These are phyloP conservation scores for Coemansia sp. DNA, from an alignment of 192 early-diverging fungal genomes.

Conservation along the genomic window DNA sequence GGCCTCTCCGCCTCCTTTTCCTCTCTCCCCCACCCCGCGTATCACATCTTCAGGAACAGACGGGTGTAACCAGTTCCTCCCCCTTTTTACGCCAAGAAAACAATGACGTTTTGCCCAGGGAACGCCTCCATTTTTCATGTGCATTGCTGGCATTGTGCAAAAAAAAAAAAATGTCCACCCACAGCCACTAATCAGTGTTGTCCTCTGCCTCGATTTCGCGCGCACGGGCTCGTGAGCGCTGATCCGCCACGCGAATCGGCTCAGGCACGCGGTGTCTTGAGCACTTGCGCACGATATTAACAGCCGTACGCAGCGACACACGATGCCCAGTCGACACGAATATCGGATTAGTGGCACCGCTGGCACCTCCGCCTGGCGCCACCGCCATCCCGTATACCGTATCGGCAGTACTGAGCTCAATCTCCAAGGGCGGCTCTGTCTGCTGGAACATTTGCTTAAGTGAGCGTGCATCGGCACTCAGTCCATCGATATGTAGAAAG, in stretches of 20 bases:
- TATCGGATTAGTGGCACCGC: conserved; percentile 68
- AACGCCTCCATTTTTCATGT: not conserved
- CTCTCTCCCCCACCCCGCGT: not conserved
- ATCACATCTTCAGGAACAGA: not conserved
- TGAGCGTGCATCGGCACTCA: conserved; percentile 49
- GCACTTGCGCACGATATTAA: conserved; percentile 66
- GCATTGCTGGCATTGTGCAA: not conserved
- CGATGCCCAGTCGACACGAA: conserved; percentile 88
- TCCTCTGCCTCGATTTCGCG: conserved; percentile 23
- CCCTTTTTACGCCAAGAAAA: not conserved
- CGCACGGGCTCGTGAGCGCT: conserved; percentile 26
- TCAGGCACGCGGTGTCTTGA: conserved; percentile 79
- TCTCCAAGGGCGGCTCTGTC: conserved; percentile 35
- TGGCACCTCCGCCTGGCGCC: conserved; percentile 28
- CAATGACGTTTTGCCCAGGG: conserved; percentile 5
- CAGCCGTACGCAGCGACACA: conserved; percentile 69
- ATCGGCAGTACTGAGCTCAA: conserved; percentile 53
- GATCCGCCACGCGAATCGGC: conserved; percentile 89
- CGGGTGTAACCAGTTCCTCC: not conserved
- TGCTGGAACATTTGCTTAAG: conserved; percentile 59
- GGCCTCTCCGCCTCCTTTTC: conserved; percentile 1
- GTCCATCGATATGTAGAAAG: conserved; percentile 73
- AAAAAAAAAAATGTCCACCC: not conserved
- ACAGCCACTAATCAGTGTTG: not conserved
- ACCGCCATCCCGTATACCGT: conserved; percentile 60